Evolutionary conservation across 495 filamentous ascomycete genomes (phyloP).

Genomic region (Penicillium paxilli): DNA sequence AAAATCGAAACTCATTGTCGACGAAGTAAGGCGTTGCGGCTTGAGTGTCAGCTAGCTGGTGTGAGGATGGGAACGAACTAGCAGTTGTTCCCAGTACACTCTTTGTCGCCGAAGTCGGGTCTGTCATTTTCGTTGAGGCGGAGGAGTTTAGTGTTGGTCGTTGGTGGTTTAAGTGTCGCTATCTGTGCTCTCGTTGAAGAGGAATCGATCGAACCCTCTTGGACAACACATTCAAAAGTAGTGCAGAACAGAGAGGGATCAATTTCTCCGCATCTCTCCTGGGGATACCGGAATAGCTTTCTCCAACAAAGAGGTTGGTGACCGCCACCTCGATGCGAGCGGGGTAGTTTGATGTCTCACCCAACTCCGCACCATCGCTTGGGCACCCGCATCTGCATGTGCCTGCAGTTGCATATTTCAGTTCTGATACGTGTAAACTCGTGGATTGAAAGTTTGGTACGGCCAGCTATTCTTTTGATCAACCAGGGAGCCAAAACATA

Average conservation of each 20-base stretch:
- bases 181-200: no score
- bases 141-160: no score
- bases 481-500: no score
- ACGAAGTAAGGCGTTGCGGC: slow-evolving; percentile 8
- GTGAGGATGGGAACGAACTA: not conserved
- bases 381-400: not conserved
- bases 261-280: no score
- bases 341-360: not conserved
- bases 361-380: not conserved
- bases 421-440: not conserved
- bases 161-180: no score
- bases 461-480: no score
- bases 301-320: no score
- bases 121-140: no score
- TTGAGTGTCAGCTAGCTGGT: not conserved
- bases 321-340: not conserved
- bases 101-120: not conserved
- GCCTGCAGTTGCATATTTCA: not conserved
- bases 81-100: slow-evolving; percentile 1
- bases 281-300: no score
- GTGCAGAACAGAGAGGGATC: no score
- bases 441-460: not conserved
- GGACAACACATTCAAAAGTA: no score
- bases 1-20: slow-evolving; percentile 6
- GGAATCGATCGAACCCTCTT: no score